These are phyloP conservation scores for Zhuliangozyma blackwelliae DNA, from an alignment of 1,139 yeast genomes.

Conservation along the genomic window DNA sequence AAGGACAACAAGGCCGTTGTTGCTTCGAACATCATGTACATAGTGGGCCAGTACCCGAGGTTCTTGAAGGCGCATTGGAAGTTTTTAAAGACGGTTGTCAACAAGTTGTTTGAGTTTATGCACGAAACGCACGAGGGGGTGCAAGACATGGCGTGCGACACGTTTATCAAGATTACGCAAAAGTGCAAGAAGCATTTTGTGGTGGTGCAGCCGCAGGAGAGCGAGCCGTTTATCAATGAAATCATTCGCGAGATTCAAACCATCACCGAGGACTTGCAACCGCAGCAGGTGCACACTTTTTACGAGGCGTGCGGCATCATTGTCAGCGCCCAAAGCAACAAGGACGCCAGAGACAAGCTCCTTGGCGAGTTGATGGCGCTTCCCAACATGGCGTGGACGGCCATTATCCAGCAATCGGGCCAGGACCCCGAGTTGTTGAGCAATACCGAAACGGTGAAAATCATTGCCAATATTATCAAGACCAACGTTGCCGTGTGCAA, in stretches of 20 bases:
- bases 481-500: conserved; percentile 93
- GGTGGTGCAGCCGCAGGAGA: conserved; percentile 76
- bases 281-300: conserved; percentile 96
- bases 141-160: conserved; percentile 99
- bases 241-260: conserved; percentile 77
- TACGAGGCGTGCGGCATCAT: conserved; percentile 97
- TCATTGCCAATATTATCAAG: conserved; percentile 87
- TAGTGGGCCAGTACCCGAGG: conserved; percentile 98
- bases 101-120: conserved; percentile 95
- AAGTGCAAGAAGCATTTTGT: conserved; percentile 96
- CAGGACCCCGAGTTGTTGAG: conserved; percentile 80
- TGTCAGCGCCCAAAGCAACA: conserved; percentile 70
- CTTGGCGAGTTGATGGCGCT: conserved; percentile 78
- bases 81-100: conserved; percentile 90
- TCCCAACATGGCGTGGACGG: conserved; percentile 93
- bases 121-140: conserved; percentile 99
- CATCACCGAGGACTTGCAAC: conserved; percentile 88
- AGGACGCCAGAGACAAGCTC: conserved; percentile 65
- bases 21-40: conserved; percentile 98
- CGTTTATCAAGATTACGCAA: conserved; percentile 89
- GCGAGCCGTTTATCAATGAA: conserved; percentile 90
- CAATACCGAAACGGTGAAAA: conserved; percentile 84
- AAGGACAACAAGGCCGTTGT: conserved; percentile 98
- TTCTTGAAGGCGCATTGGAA: conserved; percentile 98
- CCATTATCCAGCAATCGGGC: conserved; percentile 83